Percentiles rank a stretch among this genome's conserved stretches.
These are phyloP conservation scores for Alternaria ventricosa DNA, from an alignment of 2,329 filamentous ascomycete species.

Conservation along the genomic window DNA sequence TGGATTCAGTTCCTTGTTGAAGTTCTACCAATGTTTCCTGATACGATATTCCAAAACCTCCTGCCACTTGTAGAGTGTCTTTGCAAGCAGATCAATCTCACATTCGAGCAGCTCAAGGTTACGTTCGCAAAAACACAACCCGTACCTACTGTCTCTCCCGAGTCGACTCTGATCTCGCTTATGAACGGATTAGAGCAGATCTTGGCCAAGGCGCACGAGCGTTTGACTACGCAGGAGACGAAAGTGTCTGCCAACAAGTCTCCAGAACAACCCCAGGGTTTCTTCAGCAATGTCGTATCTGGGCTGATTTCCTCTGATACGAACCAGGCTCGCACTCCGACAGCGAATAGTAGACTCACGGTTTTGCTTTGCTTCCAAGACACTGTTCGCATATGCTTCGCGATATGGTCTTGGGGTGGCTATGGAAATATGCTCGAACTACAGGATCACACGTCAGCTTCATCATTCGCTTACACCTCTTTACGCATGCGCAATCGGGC, in stretches of 20 bases:
- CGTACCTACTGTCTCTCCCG: constrained; percentile 57
- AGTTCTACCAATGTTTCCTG: constrained; percentile 82
- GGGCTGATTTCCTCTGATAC: constrained; percentile 84
- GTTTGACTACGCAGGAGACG: constrained; percentile 77
- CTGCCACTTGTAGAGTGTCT: constrained; percentile 91
- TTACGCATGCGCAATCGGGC: constrained; percentile 89
- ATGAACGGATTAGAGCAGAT: constrained; percentile 94
- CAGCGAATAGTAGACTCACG: constrained; percentile 91
- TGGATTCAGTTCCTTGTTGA: constrained; percentile 89
- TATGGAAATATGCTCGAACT: constrained; percentile 63
- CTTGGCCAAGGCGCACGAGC: constrained; percentile 84
- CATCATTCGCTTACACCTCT: constrained; percentile 90
- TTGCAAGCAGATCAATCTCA: constrained; percentile 75
- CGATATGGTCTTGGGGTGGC: constrained; percentile 92
- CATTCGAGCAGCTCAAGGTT: constrained; percentile 73
- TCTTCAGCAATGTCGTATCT: constrained; percentile 94
- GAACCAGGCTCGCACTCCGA: constrained; percentile 77
- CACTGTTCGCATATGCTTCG: constrained; percentile 88
- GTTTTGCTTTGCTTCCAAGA: constrained; percentile 97
- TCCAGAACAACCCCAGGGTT: constrained; percentile 82
- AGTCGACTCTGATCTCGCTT: constrained; percentile 79
- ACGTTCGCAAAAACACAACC: constrained; percentile 61
- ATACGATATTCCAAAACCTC: constrained; percentile 86
- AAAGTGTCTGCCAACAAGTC: constrained; percentile 72
- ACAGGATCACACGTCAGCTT: constrained; percentile 71